Evolutionary conservation across 179 eudicot genomes (phyloP).

Genomic region (Drosera spatulata): DNA sequence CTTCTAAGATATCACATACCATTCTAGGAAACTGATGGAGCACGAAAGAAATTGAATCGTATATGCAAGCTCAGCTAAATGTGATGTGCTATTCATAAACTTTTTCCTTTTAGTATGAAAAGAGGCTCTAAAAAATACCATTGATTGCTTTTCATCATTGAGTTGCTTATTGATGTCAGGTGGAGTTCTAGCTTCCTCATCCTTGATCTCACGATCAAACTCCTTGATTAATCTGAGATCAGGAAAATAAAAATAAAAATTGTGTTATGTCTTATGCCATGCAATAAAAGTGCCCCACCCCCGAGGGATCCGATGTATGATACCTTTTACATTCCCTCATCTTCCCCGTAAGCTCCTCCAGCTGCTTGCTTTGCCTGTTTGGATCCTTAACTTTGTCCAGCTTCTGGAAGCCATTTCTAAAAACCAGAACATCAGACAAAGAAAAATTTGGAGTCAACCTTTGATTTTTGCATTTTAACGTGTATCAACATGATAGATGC

Average conservation of each 20-base stretch:
- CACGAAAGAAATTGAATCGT: background rate
- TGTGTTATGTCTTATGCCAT: background rate
- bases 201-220: constrained; percentile 97
- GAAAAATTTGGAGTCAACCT: background rate
- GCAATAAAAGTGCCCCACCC: background rate
- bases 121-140: constrained; percentile 33
- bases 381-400: constrained; percentile 90
- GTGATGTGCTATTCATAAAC: too few relatives aligned
- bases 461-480: background rate
- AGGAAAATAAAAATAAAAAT: background rate
- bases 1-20: too few relatives aligned
- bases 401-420: constrained; percentile 97
- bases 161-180: constrained; percentile 85
- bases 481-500: background rate
- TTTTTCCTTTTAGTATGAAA: background rate
- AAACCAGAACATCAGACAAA: constrained; percentile 1
- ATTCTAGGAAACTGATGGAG: too few relatives aligned
- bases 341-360: constrained; percentile 95
- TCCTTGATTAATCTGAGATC: constrained; percentile 71
- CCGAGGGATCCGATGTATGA: background rate
- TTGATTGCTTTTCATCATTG: constrained; percentile 89
- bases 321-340: constrained; percentile 99
- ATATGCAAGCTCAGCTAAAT: background rate
- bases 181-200: constrained; percentile 68
- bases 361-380: constrained; percentile 86